Conservation (phyloP, 2,329 filamentous ascomycete species). For the Dryadomyces quercus-mongolicae region DNA sequence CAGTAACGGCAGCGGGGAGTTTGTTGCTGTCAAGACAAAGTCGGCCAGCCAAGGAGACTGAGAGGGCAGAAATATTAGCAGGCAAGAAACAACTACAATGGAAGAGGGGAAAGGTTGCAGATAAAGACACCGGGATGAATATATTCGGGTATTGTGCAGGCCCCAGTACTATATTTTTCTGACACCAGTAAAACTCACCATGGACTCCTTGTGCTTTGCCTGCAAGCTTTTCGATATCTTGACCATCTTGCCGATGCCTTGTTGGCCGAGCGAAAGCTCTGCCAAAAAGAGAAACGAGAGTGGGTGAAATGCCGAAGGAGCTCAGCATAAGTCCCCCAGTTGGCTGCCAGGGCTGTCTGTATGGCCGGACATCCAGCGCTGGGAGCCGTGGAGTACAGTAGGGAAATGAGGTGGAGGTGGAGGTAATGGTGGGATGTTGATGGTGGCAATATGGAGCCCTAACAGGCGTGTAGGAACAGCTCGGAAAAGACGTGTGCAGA, state of each 20-base stretch:
- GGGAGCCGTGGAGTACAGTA: not conserved
- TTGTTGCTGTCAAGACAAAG: slow-evolving; percentile 62
- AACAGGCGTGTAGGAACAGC: not conserved
- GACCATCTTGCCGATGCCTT: slow-evolving; percentile 37
- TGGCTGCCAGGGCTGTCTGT: slow-evolving; percentile 1
- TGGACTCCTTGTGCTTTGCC: slow-evolving; percentile 52
- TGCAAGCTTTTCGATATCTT: slow-evolving; percentile 58
- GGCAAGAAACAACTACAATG: not conserved
- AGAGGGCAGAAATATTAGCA: slow-evolving; percentile 11
- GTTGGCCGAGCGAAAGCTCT: not conserved
- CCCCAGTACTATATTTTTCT: not conserved
- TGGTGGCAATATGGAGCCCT: not conserved
- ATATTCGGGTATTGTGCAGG: not conserved
- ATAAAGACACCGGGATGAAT: not conserved
- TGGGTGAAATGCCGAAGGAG: not conserved
- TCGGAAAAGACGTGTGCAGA: not conserved
- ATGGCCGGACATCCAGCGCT: not conserved
- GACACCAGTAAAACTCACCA: slow-evolving; percentile 33
- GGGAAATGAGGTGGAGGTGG: no score
- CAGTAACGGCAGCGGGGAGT: slow-evolving; percentile 61
- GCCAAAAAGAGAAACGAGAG: not conserved
- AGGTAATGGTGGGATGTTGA: not conserved
- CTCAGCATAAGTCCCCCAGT: slow-evolving; percentile 3
- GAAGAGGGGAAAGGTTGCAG: not conserved
- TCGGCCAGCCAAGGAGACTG: slow-evolving; percentile 80